Percentiles rank a stretch among this genome's conserved stretches.
These are phyloP conservation scores for Pseudocercospora fijiensis DNA, from an alignment of 2,329 filamentous ascomycete genomes.

Conservation along the genomic window DNA sequence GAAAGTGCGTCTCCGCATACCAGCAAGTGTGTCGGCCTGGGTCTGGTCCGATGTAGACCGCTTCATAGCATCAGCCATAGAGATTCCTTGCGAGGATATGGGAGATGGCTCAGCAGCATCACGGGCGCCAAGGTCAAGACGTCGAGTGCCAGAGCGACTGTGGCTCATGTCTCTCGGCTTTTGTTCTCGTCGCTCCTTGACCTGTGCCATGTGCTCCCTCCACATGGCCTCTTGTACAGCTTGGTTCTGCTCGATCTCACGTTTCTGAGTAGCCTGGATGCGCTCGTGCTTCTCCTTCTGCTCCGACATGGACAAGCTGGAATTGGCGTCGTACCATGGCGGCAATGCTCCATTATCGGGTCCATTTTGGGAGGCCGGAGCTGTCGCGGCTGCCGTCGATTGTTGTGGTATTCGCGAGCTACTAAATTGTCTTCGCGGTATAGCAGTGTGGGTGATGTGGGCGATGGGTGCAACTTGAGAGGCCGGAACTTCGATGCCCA, in stretches of 20 bases:
- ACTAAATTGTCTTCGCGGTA: constrained; percentile 13
- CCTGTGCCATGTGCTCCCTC: constrained; percentile 16
- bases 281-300: constrained; percentile 26
- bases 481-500: constrained; percentile 26
- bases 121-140: not conserved
- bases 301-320: constrained; percentile 27
- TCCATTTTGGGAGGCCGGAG: constrained; percentile 9
- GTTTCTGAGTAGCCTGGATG: constrained; percentile 14
- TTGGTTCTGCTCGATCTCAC: constrained; percentile 15
- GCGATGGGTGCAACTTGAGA: constrained; percentile 3
- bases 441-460: not conserved
- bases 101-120: not conserved
- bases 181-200: constrained; percentile 1
- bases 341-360: not conserved
- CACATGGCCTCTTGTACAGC: constrained; percentile 12
- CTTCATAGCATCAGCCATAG: constrained; percentile 7
- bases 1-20: not conserved
- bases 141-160: not conserved
- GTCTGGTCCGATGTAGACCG: not conserved
- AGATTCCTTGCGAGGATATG: not conserved
- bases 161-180: not conserved
- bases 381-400: constrained; percentile 15
- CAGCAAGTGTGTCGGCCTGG: not conserved
- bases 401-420: constrained; percentile 16
- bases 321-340: constrained; percentile 26